Evolutionary conservation across 306 rosid species (phyloP).

Genomic region (Lablab purpureus): DNA sequence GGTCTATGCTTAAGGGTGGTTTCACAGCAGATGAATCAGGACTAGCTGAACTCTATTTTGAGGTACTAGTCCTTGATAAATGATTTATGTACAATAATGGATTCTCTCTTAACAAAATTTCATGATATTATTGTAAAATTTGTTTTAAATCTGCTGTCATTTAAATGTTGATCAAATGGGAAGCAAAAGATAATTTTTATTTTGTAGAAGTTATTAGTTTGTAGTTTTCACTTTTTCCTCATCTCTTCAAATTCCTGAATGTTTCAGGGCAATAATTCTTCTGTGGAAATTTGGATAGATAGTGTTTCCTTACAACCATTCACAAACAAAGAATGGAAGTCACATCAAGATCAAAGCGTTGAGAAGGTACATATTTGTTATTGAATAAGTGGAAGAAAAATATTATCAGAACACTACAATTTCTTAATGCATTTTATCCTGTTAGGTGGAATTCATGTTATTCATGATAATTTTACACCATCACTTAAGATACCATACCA

Average conservation of each 20-base stretch:
- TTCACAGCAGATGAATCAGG: constrained; percentile 56
- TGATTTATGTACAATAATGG: not conserved
- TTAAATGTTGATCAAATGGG: not conserved
- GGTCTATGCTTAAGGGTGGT: constrained; percentile 95
- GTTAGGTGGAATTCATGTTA: too few relatives aligned
- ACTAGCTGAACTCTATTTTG: constrained; percentile 64
- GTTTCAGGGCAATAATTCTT: constrained; percentile 59
- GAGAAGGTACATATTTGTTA: constrained; percentile 49
- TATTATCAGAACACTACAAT: too few relatives aligned
- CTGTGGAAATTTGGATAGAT: constrained; percentile 69
- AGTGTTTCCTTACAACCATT: constrained; percentile 77
- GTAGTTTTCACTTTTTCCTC: not conserved
- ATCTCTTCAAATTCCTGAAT: constrained; percentile 9
- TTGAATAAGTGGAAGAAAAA: too few relatives aligned
- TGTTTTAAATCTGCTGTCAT: too few relatives aligned
- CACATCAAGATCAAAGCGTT: constrained; percentile 65
- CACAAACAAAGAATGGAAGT: constrained; percentile 63
- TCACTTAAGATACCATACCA: too few relatives aligned
- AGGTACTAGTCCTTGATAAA: constrained; percentile 55
- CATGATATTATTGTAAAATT: too few relatives aligned
- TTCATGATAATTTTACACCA: too few relatives aligned
- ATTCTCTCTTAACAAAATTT: too few relatives aligned
- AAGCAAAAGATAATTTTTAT: not conserved
- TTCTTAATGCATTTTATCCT: too few relatives aligned
- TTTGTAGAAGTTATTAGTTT: not conserved